Base-by-base conservation (phyloP, 257 asterid genomes). In the Solanum pimpinellifolium region DNA sequence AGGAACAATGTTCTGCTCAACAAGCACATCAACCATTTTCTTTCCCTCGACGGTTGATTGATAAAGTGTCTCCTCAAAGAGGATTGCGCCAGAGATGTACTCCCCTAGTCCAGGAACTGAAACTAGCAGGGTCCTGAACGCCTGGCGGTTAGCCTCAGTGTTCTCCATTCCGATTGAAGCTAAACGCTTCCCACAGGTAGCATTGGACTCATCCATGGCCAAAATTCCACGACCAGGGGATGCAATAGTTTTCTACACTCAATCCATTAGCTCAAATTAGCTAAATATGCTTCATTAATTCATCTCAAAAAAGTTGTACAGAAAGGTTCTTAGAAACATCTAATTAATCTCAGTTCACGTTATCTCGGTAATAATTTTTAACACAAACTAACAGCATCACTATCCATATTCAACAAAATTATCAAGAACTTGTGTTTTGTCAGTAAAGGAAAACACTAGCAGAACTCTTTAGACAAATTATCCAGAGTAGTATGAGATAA, bases 201-300 rank as follows among this genome's bases (percentile, higher is more conserved):
- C 96, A 88, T 94, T 93, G 13, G 98, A 94, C 87, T 94, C 96
- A 44, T 94, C 98, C 96, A 94, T 94, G 83, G 96, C 95, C 76
- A 93, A 80, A 60, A 94, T 94, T 69, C 98, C 96, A 16, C 95
- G 96, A n/a, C 98, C 98, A 10, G 98, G 96, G 10, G 96, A 91
- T 81, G 97, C 95, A 70, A 94, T 66, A 1, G 95, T 93, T 94
- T 94, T 94, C 97, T 94, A 78, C 33, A 75, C 78, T 69, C 83
- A 77, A 47, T 44, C 12, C 74, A 80, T 42, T 47, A 4, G 37
- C 11, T 86, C 68, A 89, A 66, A 21, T 89, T 33, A 83, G 85
- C 52, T 15, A 56, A 11, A 2, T 69, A 23, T 69, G 39, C 47
- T 76, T 80, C 59, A 84, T 39, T 65, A 39, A 39, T 18, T 56